Conservation (phyloP, 2,329 filamentous ascomycete species). For the Bisporella sp. region DNA sequence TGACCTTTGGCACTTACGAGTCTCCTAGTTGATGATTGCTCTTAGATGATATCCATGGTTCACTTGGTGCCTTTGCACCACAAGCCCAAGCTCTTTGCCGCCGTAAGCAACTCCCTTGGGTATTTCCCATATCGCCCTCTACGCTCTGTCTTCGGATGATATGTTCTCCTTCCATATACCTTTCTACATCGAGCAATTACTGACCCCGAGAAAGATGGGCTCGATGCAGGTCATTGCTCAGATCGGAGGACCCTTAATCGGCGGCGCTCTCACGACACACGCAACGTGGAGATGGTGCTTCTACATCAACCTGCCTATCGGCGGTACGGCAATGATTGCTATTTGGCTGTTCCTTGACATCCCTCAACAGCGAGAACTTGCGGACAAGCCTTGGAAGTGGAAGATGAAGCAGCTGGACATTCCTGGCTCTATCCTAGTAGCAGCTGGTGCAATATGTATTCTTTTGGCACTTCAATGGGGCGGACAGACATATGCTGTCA, state of each 20-base stretch:
- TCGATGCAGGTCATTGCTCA: conserved; percentile 16
- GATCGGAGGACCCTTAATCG: conserved; percentile 24
- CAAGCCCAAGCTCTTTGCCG: no score
- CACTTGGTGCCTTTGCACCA: no score
- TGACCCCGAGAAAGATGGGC: background rate
- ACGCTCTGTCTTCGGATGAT: no score
- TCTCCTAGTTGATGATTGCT: no score
- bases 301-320: conserved; percentile 34
- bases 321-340: conserved; percentile 26
- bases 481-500: conserved; percentile 29
- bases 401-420: conserved; percentile 35
- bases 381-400: conserved; percentile 30
- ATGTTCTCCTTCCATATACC: no score
- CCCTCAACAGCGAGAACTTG: conserved; percentile 1
- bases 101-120: no score
- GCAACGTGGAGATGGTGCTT: conserved; percentile 32
- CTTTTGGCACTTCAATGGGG: conserved; percentile 39
- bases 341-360: conserved; percentile 28
- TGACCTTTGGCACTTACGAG: no score
- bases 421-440: conserved; percentile 34
- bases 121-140: no score
- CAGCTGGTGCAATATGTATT: conserved; percentile 33
- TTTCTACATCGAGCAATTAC: no score
- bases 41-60: no score
- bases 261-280: conserved; percentile 27